Evolutionary conservation across 768 basidiomycete species (phyloP).

Genomic region (Pulveroboletus sp.): DNA sequence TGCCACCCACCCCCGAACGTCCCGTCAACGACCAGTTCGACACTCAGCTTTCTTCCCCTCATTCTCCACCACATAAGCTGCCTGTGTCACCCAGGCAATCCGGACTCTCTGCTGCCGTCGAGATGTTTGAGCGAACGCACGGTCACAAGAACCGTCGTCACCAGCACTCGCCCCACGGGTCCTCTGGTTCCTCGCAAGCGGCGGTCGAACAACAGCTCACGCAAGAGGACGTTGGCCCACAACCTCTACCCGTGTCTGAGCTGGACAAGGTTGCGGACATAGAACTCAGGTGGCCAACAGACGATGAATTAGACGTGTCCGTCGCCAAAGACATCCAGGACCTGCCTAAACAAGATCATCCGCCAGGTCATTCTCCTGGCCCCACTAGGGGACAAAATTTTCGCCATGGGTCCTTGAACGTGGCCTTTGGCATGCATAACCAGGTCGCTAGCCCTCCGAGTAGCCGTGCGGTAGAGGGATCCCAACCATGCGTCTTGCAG

Average conservation of each 20-base stretch:
- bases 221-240: conserved; percentile 31
- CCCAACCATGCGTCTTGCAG: conserved; percentile 37
- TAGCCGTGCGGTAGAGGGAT: conserved; percentile 9
- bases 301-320: conserved; percentile 14
- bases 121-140: conserved; percentile 17
- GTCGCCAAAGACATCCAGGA: background rate
- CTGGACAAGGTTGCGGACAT: conserved; percentile 7
- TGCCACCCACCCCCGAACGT: background rate
- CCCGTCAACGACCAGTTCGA: conserved; percentile 7
- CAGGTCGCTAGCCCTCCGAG: background rate
- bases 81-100: conserved; percentile 18
- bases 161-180: conserved; percentile 11
- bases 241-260: background rate
- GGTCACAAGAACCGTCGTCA: background rate
- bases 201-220: conserved; percentile 51
- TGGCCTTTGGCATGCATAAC: conserved; percentile 7
- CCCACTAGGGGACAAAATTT: conserved; percentile 13
- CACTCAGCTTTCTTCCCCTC: conserved; percentile 22
- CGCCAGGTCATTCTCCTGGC: background rate
- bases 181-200: conserved; percentile 38
- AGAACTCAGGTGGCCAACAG: conserved; percentile 29
- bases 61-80: conserved; percentile 9
- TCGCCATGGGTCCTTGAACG: conserved; percentile 21
- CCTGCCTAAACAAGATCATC: background rate
- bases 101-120: conserved; percentile 13